These are phyloP conservation scores for Tuber brumale DNA, from an alignment of 495 filamentous ascomycete genomes.

Conservation along the genomic window DNA sequence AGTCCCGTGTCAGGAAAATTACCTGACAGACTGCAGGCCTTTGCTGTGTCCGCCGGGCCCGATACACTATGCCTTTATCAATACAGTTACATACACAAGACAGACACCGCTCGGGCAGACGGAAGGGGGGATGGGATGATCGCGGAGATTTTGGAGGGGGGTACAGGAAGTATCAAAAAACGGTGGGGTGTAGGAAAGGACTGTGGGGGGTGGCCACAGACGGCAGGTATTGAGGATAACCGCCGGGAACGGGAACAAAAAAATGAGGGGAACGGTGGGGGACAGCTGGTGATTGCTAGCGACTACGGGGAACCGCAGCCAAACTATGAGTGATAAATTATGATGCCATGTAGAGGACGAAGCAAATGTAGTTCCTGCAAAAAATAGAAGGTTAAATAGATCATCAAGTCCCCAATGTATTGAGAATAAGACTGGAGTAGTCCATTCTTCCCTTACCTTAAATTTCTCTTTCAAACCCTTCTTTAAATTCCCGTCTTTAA, in stretches of 20 bases:
- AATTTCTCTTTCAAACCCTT: too few species aligned
- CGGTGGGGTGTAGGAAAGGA: background rate
- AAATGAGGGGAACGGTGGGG: background rate
- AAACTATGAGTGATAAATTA: too few species aligned
- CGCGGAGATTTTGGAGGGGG: background rate
- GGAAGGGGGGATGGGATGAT: background rate
- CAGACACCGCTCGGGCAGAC: background rate
- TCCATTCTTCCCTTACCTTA: too few species aligned
- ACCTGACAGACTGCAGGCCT: background rate
- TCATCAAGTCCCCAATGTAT: too few species aligned
- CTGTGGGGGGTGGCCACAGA: background rate
- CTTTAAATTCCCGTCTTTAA: too few species aligned
- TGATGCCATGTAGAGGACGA: too few species aligned
- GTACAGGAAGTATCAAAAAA: background rate
- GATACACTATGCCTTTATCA: background rate
- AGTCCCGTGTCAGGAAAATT: background rate
- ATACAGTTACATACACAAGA: background rate
- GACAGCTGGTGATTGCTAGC: too few species aligned
- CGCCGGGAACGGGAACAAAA: background rate
- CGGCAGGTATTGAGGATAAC: background rate
- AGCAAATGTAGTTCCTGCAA: too few species aligned
- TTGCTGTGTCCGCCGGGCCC: too few species aligned
- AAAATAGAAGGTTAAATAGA: too few species aligned
- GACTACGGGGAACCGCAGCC: too few species aligned
- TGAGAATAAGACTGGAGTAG: too few species aligned